A percentile compares a stretch with the other conserved stretches of the same genome.
These are phyloP conservation scores for Camelina neglecta DNA, from an alignment of 345 rosid genomes.

Conservation along the genomic window DNA sequence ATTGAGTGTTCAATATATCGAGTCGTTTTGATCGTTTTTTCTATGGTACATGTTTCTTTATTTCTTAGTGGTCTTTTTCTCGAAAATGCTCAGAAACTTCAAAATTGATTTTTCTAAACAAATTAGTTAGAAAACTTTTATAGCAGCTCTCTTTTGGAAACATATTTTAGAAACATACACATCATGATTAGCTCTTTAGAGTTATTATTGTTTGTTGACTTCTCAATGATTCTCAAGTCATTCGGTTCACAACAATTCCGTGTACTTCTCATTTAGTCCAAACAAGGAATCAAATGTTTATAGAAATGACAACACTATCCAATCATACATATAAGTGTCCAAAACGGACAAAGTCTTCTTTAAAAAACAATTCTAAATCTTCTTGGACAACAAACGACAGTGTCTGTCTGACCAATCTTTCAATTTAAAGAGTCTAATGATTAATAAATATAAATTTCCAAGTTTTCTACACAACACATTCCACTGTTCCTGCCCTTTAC, in stretches of 20 bases:
- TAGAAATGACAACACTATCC: slow-evolving; percentile 39
- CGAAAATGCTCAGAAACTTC: no score
- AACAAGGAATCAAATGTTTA: slow-evolving; percentile 30
- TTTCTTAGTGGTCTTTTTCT: no score
- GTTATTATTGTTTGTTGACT: slow-evolving; percentile 1
- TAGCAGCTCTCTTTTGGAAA: neutral
- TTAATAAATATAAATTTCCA: slow-evolving; percentile 11
- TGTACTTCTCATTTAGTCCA: slow-evolving; percentile 34
- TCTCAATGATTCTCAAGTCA: slow-evolving; percentile 16
- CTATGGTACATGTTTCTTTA: no score
- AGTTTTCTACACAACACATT: slow-evolving; percentile 22
- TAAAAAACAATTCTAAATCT: slow-evolving; percentile 16
- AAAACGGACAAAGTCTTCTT: slow-evolving; percentile 25
- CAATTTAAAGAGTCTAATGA: slow-evolving; percentile 6
- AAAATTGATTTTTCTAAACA: neutral
- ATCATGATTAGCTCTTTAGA: neutral
- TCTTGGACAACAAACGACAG: slow-evolving; percentile 13
- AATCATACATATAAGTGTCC: slow-evolving; percentile 32
- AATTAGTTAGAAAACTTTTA: no score
- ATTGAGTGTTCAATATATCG: no score
- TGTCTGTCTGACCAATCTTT: slow-evolving; percentile 24
- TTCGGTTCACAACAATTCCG: slow-evolving; percentile 25
- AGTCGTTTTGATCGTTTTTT: no score
- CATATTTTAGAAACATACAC: neutral
- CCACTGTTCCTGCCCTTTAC: slow-evolving; percentile 18